These are phyloP conservation scores for Picea sitchensis DNA, from an alignment of 75 land plant species.

Conservation along the genomic window DNA sequence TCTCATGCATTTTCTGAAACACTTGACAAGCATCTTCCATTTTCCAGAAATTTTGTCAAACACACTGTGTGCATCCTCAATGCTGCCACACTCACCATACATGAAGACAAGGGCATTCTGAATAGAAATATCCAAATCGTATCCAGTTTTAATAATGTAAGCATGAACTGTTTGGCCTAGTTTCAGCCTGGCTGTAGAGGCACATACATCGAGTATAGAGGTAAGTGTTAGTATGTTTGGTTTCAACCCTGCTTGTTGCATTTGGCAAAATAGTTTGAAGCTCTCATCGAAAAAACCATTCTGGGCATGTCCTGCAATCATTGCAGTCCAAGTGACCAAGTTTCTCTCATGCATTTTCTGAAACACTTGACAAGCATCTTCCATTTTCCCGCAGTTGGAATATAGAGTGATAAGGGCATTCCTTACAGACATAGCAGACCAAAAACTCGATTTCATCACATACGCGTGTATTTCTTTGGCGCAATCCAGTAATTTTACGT, in stretches of 20 bases:
- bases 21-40: conserved; percentile 34
- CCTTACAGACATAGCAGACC: conserved; percentile 22
- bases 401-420: conserved; percentile 63
- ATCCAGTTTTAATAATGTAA: conserved; percentile 8
- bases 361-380: conserved; percentile 39
- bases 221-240: conserved; percentile 14
- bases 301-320: conserved; percentile 47
- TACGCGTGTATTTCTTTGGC: neutral
- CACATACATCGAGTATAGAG: neutral
- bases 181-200: neutral
- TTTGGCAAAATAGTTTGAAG: conserved; percentile 32
- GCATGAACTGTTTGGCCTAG: conserved; percentile 13
- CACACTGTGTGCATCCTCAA: conserved; percentile 10
- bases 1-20: conserved; percentile 46
- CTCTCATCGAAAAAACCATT: conserved; percentile 24
- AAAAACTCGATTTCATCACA: neutral
- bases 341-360: conserved; percentile 45
- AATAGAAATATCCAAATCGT: conserved; percentile 9
- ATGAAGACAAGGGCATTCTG: conserved; percentile 13
- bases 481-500: neutral
- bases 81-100: conserved; percentile 6
- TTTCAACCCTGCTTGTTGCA: conserved; percentile 28
- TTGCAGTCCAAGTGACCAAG: conserved; percentile 71
- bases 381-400: conserved; percentile 37
- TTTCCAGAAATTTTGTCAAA: conserved; percentile 12